Percentiles rank a stretch among this genome's conserved stretches.
These are phyloP conservation scores for Nitzschia putrida DNA, from an alignment of 108 stramenopile genomes.

Conservation along the genomic window DNA sequence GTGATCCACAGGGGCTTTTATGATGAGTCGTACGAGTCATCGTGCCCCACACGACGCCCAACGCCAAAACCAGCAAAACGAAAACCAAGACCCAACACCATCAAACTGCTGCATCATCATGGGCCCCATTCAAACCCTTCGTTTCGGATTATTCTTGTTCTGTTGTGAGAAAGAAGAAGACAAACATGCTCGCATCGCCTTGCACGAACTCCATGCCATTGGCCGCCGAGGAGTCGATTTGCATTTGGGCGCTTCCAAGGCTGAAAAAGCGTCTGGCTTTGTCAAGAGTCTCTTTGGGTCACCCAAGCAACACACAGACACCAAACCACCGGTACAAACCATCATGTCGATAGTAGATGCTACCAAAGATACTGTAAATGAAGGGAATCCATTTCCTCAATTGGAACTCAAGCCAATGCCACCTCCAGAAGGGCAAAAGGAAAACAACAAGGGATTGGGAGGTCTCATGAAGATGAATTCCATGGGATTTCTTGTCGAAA, in stretches of 20 bases:
- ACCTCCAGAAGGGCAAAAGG: constrained; percentile 11
- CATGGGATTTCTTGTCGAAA: constrained; percentile 26
- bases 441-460: constrained; percentile 15
- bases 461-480: constrained; percentile 23
- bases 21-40: too few relatives aligned
- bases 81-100: too few relatives aligned
- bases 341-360: constrained; percentile 46
- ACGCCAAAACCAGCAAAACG: too few relatives aligned
- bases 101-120: background rate
- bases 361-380: constrained; percentile 31
- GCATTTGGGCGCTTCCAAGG: constrained; percentile 30
- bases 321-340: constrained; percentile 10
- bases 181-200: constrained; percentile 50
- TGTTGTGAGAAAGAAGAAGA: constrained; percentile 75
- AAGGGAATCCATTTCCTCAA: constrained; percentile 46
- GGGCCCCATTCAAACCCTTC: constrained; percentile 42
- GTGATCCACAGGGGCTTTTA: too few relatives aligned
- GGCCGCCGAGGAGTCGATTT: constrained; percentile 42
- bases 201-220: constrained; percentile 49
- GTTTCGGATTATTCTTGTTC: constrained; percentile 57
- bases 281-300: constrained; percentile 48
- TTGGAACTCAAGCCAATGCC: constrained; percentile 46
- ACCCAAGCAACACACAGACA: constrained; percentile 8
- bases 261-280: constrained; percentile 33
- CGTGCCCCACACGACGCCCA: too few relatives aligned